These are phyloP conservation scores for Tylopilus sp. DNA, from an alignment of 1,284 basidiomycete genomes.

Conservation along the genomic window DNA sequence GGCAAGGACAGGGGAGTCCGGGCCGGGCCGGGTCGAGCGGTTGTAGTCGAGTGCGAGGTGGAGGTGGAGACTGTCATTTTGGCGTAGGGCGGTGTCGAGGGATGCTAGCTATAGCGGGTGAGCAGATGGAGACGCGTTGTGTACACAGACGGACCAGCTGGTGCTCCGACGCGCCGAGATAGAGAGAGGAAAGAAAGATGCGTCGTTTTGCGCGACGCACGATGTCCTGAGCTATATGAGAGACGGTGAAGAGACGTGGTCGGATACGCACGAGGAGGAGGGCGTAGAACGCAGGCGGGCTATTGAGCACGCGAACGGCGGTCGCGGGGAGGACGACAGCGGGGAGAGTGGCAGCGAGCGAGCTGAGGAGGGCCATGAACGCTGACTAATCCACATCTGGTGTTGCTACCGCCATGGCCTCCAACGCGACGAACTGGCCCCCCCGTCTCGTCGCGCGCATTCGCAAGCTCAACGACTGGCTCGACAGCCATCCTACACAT, in stretches of 20 bases:
- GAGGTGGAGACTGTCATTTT: constrained; percentile 63
- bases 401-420: neutral
- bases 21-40: constrained; percentile 84
- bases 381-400: constrained; percentile 18
- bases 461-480: constrained; percentile 1
- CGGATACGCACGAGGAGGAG: constrained; percentile 35
- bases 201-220: constrained; percentile 68
- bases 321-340: constrained; percentile 36
- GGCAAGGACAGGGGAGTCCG: constrained; percentile 69
- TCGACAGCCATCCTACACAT: neutral
- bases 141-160: constrained; percentile 52
- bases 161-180: constrained; percentile 69
- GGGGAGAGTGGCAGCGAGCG: constrained; percentile 39
- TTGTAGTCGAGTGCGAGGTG: constrained; percentile 85
- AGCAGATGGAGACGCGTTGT: neutral
- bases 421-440: neutral
- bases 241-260: too few relatives aligned
- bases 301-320: constrained; percentile 36
- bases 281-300: constrained; percentile 39
- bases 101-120: constrained; percentile 55
- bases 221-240: constrained; percentile 51
- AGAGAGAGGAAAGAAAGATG: constrained; percentile 85
- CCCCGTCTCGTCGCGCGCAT: neutral
- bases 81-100: constrained; percentile 55
- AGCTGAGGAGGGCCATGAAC: constrained; percentile 15